Percentiles rank a stretch among this genome's conserved stretches.
Evolutionary conservation across 1,139 yeast species (phyloP).

Genomic region (Yamadazyma buinensis): DNA sequence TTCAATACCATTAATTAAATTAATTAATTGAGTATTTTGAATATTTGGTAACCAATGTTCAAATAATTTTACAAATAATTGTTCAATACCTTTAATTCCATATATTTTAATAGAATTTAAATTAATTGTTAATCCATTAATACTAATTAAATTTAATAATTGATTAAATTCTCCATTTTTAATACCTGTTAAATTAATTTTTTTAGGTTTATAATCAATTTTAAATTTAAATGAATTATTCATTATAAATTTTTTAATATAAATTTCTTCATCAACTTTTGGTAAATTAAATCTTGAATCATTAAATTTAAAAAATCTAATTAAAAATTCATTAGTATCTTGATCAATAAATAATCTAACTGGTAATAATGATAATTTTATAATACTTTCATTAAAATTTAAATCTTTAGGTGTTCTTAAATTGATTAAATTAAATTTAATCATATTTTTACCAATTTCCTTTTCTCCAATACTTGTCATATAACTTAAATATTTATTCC

Average conservation of each 20-base stretch:
- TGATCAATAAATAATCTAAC: conserved; percentile 85
- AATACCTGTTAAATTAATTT: conserved; percentile 76
- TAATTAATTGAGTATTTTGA: conserved; percentile 69
- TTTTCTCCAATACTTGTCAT: conserved; percentile 66
- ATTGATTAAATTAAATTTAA: conserved; percentile 50
- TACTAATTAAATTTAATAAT: conserved; percentile 78
- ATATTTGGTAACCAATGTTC: conserved; percentile 86
- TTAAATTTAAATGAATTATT: conserved; percentile 55
- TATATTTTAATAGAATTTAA: conserved; percentile 60
- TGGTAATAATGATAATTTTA: conserved; percentile 62
- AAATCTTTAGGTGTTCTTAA: conserved; percentile 51
- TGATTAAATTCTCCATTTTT: conserved; percentile 85
- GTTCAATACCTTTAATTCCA: conserved; percentile 74
- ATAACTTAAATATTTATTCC: conserved; percentile 81
- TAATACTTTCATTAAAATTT: conserved; percentile 66
- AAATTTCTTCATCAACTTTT: conserved; percentile 54
- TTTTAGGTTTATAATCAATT: conserved; percentile 90
- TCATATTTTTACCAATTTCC: conserved; percentile 67
- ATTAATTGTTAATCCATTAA: conserved; percentile 78
- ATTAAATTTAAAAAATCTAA: conserved; percentile 76
- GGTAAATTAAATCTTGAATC: conserved; percentile 65
- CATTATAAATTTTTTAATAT: conserved; percentile 65
- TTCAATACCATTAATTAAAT: conserved; percentile 78
- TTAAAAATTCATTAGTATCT: conserved; percentile 81
- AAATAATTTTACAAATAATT: conserved; percentile 52